Evolutionary conservation across 108 stramenopile species (phyloP), one percentile per base, ranked within the genome.

Genomic region (Pseudonitzschia delicatissima): DNA sequence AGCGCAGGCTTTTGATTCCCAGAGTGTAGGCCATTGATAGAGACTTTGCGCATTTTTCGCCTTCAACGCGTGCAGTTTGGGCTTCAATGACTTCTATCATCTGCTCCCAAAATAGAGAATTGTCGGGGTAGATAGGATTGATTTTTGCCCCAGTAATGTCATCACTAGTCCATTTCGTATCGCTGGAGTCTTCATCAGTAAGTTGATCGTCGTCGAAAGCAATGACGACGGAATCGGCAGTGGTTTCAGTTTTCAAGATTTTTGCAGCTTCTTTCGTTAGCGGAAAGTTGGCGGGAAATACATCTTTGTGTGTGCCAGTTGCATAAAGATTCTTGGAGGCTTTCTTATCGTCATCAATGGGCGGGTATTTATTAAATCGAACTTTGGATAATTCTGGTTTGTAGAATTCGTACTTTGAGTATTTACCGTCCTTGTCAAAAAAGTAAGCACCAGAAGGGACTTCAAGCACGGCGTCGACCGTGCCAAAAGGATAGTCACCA

Each of bases 51-150:
- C 65, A 55, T 0, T 29, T 13, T 3, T 17, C 42, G 20, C 63
- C 53, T n/a, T n/a, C n/a, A n/a, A n/a, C n/a, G 0, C 66, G 37
- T 42, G 23, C 34, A 15, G 45, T 17, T 21, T 68, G 68, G 5
- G 69, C 37, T 0, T 57, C 31, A 4, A 57, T 50, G 29, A 76
- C 74, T 12, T 64, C 25, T 18, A 37, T 7, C 8, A 76, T 1
- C 36, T 76, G 63, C 8, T 55, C 63, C 74, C 74, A 76, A 55
- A 55, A 67, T 7, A 2, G 12, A n/a, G 36, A 20, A 21, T 64
- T 29, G 0, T 51, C 26, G 20, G 66, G 66, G 0, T 39, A 37
- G 5, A 37, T 17, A 2, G 66, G 66, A 21, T 4, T 25, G 29
- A 32, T 29, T 9, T 25, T n/a, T 36, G 31, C 32, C 5, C 15